Conservation (phyloP, 768 basidiomycete genomes). For the Coprinopsis strossmayeri region DNA sequence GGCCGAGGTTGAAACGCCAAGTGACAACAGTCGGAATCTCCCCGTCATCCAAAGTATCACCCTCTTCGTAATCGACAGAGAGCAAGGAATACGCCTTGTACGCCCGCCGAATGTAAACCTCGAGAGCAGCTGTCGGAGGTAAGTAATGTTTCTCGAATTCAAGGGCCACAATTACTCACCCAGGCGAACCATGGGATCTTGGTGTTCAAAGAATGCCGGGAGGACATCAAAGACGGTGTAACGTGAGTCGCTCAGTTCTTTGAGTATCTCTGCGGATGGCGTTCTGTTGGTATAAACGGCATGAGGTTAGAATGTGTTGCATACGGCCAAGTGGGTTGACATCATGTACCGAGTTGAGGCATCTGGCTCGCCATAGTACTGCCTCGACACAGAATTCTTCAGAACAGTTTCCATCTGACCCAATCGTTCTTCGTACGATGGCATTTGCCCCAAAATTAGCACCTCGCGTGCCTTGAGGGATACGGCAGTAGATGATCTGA, state of each 20-base stretch:
- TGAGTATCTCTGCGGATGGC: slow-evolving; percentile 81
- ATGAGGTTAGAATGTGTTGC: too few relatives aligned
- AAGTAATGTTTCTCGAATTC: slow-evolving; percentile 2
- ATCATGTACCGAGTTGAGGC: slow-evolving; percentile 45
- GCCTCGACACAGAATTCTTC: slow-evolving; percentile 79
- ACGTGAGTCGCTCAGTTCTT: slow-evolving; percentile 91
- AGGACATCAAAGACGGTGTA: slow-evolving; percentile 98
- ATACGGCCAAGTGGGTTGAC: slow-evolving; percentile 13
- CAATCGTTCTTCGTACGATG: slow-evolving; percentile 91
- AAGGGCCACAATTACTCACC: slow-evolving; percentile 36
- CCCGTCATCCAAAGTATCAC: slow-evolving; percentile 76
- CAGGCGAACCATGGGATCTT: slow-evolving; percentile 77
- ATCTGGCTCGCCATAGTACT: slow-evolving; percentile 84
- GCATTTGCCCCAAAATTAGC: slow-evolving; percentile 92
- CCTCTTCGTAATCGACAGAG: slow-evolving; percentile 93
- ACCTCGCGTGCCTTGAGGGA: slow-evolving; percentile 96
- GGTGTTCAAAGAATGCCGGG: slow-evolving; percentile 89
- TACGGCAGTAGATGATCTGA: slow-evolving; percentile 83
- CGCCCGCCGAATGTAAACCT: slow-evolving; percentile 92
- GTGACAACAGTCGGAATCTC: slow-evolving; percentile 76
- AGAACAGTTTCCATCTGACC: slow-evolving; percentile 93
- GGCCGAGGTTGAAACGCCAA: slow-evolving; percentile 95
- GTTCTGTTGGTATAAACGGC: slow-evolving; percentile 41
- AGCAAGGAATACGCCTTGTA: slow-evolving; percentile 91
- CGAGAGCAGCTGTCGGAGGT: slow-evolving; percentile 66